A percentile compares a stretch with the other conserved stretches of the same genome.
Conservation (phyloP, 1,284 basidiomycete genomes). For the Phylloporus sp. region DNA sequence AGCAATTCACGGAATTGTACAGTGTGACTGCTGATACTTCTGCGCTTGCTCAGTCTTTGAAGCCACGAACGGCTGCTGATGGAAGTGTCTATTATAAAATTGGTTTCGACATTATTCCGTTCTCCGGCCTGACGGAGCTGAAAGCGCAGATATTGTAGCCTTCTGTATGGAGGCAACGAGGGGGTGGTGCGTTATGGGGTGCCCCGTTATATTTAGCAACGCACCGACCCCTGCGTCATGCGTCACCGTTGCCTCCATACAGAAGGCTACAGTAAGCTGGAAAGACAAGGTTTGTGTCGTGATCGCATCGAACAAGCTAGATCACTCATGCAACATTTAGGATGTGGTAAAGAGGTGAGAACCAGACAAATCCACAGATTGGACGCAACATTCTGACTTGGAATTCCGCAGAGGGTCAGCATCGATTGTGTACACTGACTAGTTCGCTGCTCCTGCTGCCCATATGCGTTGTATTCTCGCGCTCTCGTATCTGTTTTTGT, state of each 20-base stretch:
- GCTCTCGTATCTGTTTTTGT: too few relatives aligned
- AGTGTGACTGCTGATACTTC: conserved; percentile 22
- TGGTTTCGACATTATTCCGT: conserved; percentile 23
- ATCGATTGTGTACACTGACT: too few relatives aligned
- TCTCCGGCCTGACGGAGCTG: conserved; percentile 37
- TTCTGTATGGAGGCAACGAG: too few relatives aligned
- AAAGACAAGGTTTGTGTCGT: conserved; percentile 16
- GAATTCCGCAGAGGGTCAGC: too few relatives aligned
- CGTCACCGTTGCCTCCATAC: too few relatives aligned
- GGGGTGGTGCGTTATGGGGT: too few relatives aligned
- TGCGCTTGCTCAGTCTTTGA: conserved; percentile 8
- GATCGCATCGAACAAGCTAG: not conserved
- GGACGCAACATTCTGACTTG: too few relatives aligned
- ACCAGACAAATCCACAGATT: conserved; percentile 6
- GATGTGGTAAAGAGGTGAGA: conserved; percentile 36
- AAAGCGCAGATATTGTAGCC: conserved; percentile 35
- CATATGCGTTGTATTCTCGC: too few relatives aligned
- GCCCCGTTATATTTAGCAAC: too few relatives aligned
- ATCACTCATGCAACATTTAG: conserved; percentile 22
- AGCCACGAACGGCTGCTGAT: not conserved
- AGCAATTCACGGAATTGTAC: conserved; percentile 29
- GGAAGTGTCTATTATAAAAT: conserved; percentile 26
- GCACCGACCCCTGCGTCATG: too few relatives aligned
- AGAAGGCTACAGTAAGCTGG: too few relatives aligned
- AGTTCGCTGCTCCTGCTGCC: too few relatives aligned